These are phyloP conservation scores for Aureobasidium musti DNA, from an alignment of 2,329 filamentous ascomycete genomes.

Conservation along the genomic window DNA sequence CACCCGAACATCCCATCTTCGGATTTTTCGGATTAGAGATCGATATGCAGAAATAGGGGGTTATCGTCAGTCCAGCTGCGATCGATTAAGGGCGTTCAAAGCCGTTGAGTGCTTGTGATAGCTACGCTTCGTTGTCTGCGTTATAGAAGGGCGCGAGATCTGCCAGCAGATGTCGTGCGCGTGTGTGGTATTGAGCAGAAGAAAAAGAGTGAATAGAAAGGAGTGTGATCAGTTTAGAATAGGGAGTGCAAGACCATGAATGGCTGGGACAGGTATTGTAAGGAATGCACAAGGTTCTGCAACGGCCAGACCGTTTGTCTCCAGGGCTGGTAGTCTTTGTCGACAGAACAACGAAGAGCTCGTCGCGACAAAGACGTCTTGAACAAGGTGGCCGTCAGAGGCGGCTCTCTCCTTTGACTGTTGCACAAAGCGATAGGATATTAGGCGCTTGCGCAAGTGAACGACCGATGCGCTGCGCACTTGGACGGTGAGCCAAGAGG, in stretches of 20 bases:
- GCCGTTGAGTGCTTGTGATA: constrained; percentile 12
- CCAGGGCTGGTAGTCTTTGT: constrained; percentile 12
- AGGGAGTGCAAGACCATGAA: constrained; percentile 1
- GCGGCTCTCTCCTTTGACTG: constrained; percentile 25
- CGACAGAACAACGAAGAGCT: constrained; percentile 15
- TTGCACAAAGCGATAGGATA: constrained; percentile 13
- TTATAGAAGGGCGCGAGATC: constrained; percentile 13
- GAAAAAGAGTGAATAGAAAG: constrained; percentile 9
- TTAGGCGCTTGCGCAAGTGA: constrained; percentile 9
- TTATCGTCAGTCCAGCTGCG: constrained; percentile 30
- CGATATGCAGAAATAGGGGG: not conserved
- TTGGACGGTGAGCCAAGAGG: constrained; percentile 13
- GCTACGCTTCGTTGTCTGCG: not conserved
- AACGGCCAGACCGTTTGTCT: constrained; percentile 26
- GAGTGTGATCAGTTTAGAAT: constrained; percentile 4
- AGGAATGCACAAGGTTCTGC: constrained; percentile 24
- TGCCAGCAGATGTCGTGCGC: constrained; percentile 28
- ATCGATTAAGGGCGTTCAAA: constrained; percentile 3
- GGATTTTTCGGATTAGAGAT: not conserved
- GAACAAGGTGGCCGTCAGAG: constrained; percentile 3
- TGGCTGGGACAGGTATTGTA: constrained; percentile 25
- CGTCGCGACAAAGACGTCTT: constrained; percentile 18
- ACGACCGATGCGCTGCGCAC: constrained; percentile 19
- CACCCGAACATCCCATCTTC: constrained; percentile 42
- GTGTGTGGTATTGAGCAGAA: constrained; percentile 5